phyloP scores from a whole-genome alignment of 345 rosid genomes.

The Citrus mangshanensis region DNA sequence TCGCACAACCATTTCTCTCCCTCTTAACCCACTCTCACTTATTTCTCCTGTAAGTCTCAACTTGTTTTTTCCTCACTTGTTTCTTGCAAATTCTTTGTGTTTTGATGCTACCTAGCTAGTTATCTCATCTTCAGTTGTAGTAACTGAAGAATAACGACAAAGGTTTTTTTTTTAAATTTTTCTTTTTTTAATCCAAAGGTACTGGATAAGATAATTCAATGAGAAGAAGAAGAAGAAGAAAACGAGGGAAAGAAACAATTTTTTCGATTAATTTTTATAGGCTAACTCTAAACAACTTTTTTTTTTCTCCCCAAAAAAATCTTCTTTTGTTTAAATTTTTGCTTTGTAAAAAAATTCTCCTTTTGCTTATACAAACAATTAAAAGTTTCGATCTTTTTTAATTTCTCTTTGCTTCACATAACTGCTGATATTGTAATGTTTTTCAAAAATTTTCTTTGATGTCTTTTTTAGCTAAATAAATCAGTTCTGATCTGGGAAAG shows the following conservation, averaged over 20 bases:
- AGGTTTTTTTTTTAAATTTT: no score
- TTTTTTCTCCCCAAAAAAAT: no score
- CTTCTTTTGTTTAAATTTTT: no score
- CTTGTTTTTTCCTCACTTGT: background rate
- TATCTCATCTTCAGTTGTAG: background rate
- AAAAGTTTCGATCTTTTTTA: no score
- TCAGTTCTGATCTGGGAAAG: conserved; percentile 13
- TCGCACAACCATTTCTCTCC: background rate
- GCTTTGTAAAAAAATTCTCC: background rate
- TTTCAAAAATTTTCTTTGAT: background rate
- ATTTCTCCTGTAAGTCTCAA: background rate
- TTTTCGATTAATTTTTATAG: background rate
- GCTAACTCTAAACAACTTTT: background rate
- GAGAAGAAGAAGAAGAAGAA: background rate
- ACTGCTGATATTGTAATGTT: background rate
- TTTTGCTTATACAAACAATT: background rate
- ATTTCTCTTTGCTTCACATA: background rate
- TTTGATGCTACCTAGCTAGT: background rate
- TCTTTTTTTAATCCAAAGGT: background rate
- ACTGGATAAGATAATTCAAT: background rate
- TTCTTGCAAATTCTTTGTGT: background rate
- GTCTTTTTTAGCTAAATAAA: background rate
- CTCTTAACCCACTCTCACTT: background rate
- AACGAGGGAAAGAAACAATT: background rate
- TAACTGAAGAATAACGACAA: background rate